Conservation (phyloP, 2,329 filamentous ascomycete species). For the Trichoderma sp. region DNA sequence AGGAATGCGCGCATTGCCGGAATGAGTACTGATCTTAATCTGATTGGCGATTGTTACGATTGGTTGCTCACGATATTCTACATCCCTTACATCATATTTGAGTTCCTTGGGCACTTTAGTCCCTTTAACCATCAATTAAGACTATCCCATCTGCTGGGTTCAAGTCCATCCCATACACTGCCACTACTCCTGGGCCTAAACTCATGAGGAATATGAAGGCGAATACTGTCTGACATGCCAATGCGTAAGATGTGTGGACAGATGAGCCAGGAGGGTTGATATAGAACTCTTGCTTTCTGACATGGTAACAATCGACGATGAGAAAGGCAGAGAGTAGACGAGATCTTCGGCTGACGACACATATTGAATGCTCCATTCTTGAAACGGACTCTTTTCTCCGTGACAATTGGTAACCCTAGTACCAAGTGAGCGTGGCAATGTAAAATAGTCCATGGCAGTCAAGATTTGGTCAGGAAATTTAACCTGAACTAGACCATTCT, state of each 20-base stretch:
- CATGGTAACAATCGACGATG: neutral
- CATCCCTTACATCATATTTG: constrained; percentile 30
- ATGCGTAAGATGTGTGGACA: neutral
- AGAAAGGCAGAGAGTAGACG: neutral
- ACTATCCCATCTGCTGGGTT: too few species aligned
- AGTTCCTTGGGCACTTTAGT: constrained; percentile 24
- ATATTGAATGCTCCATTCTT: neutral
- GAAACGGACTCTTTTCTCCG: neutral
- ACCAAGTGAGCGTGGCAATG: neutral
- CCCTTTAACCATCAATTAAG: neutral
- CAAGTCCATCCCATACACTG: too few species aligned
- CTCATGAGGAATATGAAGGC: neutral
- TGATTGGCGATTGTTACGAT: constrained; percentile 27
- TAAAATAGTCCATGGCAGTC: neutral
- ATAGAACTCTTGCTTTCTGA: neutral
- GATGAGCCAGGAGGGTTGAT: neutral
- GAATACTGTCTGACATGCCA: neutral
- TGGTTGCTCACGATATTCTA: constrained; percentile 33
- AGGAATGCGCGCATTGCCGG: constrained; percentile 31
- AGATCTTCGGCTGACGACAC: neutral
- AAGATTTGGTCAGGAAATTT: neutral
- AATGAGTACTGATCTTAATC: constrained; percentile 25
- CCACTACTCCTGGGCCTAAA: neutral
- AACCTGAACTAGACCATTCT: neutral
- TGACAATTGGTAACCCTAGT: neutral